phyloP scores from a whole-genome alignment of 2,329 filamentous ascomycete species.

The Aspergillus ustus region DNA sequence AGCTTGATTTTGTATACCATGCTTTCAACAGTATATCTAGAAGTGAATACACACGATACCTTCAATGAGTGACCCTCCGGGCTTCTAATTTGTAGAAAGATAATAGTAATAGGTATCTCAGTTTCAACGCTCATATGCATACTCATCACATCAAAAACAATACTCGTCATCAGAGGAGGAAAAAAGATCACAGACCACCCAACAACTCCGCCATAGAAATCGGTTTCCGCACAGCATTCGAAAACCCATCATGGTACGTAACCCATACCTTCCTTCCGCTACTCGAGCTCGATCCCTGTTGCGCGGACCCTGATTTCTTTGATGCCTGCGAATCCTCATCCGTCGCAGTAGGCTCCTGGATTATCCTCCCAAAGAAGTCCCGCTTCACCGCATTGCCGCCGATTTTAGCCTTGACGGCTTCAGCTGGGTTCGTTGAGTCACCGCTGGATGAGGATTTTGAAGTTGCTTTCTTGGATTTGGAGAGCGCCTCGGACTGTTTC shows the following conservation, averaged over 20 bases:
- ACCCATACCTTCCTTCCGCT: constrained; percentile 75
- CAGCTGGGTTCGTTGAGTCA: constrained; percentile 28
- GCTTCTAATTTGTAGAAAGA: neutral
- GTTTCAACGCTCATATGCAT: neutral
- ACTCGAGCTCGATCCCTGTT: constrained; percentile 38
- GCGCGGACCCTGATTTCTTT: constrained; percentile 15
- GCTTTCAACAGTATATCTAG: constrained; percentile 7
- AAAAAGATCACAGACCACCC: constrained; percentile 38
- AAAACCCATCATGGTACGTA: constrained; percentile 86
- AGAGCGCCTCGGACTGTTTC: constrained; percentile 65
- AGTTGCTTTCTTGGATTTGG: constrained; percentile 31
- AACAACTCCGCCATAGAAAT: constrained; percentile 81
- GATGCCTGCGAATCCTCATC: constrained; percentile 37
- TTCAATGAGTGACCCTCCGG: neutral
- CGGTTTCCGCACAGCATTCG: constrained; percentile 89
- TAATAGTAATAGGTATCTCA: neutral
- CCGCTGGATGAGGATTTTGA: constrained; percentile 40
- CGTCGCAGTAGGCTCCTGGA: constrained; percentile 51
- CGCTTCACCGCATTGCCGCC: constrained; percentile 60
- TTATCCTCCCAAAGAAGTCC: constrained; percentile 83
- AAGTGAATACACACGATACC: neutral
- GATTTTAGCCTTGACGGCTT: constrained; percentile 35
- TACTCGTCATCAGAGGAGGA: neutral
- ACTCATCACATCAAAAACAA: neutral
- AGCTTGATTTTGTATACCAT: constrained; percentile 15